Conservation (phyloP, 2,329 filamentous ascomycete genomes). For the Aureobasidium sp. region DNA sequence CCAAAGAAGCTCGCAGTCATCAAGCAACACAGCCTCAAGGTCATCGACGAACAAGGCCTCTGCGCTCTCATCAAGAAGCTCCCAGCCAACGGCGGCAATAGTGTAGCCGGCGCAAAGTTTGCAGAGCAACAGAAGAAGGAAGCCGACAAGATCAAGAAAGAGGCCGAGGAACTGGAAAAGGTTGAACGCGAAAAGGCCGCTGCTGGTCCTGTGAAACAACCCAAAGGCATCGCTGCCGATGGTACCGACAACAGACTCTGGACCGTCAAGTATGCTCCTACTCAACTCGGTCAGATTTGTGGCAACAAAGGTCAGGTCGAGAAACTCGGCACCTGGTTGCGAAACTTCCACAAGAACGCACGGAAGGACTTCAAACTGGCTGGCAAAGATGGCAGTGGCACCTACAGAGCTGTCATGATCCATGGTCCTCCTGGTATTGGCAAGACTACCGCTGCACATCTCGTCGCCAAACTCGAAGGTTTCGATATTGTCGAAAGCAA, state of each 20-base stretch:
- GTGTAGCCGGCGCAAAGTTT: slow-evolving; percentile 77
- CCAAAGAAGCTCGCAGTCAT: slow-evolving; percentile 91
- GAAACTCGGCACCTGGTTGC: slow-evolving; percentile 80
- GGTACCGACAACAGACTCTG: slow-evolving; percentile 60
- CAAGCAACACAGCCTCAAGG: slow-evolving; percentile 67
- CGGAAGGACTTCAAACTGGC: slow-evolving; percentile 73
- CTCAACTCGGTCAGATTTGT: slow-evolving; percentile 76
- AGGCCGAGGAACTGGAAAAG: slow-evolving; percentile 76
- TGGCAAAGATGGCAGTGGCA: slow-evolving; percentile 76
- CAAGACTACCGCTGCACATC: slow-evolving; percentile 92
- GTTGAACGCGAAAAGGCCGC: slow-evolving; percentile 56
- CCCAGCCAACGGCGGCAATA: slow-evolving; percentile 77
- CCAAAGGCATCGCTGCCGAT: slow-evolving; percentile 19
- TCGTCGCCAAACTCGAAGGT: slow-evolving; percentile 85
- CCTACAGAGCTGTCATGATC: slow-evolving; percentile 82
- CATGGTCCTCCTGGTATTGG: slow-evolving; percentile 94
- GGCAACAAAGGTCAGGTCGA: slow-evolving; percentile 89
- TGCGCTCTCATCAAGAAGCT: slow-evolving; percentile 75
- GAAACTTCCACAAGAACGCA: slow-evolving; percentile 68
- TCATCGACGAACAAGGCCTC: slow-evolving; percentile 87
- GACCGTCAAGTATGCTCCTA: slow-evolving; percentile 93
- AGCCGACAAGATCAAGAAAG: slow-evolving; percentile 68
- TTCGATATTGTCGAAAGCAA: slow-evolving; percentile 94
- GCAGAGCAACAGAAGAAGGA: slow-evolving; percentile 80
- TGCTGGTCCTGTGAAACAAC: slow-evolving; percentile 31